Evolutionary conservation across 495 filamentous ascomycete genomes (phyloP), one percentile per base, ranked within the genome.

Genomic region (Penicillium desertorum): DNA sequence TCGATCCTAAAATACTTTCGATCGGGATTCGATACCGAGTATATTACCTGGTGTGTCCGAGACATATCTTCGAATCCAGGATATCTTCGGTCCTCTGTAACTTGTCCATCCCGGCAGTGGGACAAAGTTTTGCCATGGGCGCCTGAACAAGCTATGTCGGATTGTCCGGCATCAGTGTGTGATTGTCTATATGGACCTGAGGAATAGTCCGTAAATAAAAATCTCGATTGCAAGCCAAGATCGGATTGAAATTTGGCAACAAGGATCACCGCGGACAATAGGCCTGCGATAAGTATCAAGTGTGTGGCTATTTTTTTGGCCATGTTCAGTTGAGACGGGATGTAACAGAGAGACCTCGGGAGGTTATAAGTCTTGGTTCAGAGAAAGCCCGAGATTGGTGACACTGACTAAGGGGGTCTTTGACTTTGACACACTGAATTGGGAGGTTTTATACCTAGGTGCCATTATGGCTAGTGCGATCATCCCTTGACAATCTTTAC

Each of bases 1-100:
- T 68, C 61, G 64, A 83, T 71, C 36, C 48, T 51, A 56, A 79
- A 81, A 62, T 68, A 80, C 30, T 62, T 69, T 32, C 57, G 57
- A 54, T 79, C 67, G 1, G 61, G 14, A 20, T 70, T 77, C 7
- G 76, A 79, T 25, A 64, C 30, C 0, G 80, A 82, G 58, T 67
- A 74, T 17, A 84, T 56, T 44, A 74, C 65, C 1, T 60, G 58
- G 43, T 71, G 64, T 25, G 54, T 63, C 49, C 49, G 34, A 53
- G 62, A 50, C 45, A 67, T 46, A n/a, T 57, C 63, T 36, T 42
- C 14, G 4, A n/a, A 6, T 16, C 14, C 34, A 16, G 34, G 14
- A 36, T 36, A 36, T 16, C 14, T 36, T 36, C 34, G 34, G 34
- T 16, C 34, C 34, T 36, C 14, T 1, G 34, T 16, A 36, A 36